Conservation (phyloP, 306 rosid species). For the Ceratonia siliqua region DNA sequence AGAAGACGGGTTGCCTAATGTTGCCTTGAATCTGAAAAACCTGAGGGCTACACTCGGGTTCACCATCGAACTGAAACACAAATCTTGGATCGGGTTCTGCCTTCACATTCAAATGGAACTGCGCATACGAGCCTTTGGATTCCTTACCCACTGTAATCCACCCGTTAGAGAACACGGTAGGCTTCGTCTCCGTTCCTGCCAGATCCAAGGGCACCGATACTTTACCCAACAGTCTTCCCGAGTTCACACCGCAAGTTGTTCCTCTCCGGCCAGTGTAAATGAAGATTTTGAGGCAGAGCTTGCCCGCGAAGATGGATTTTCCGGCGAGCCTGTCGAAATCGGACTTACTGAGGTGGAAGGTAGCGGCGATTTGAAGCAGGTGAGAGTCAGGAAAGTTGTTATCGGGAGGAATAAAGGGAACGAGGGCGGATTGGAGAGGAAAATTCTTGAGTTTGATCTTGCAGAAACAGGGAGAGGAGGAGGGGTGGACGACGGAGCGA, state of each 20-base stretch:
- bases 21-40: conserved; percentile 75
- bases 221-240: conserved; percentile 55
- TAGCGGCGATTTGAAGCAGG: conserved; percentile 48
- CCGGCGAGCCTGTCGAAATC: conserved; percentile 53
- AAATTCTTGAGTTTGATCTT: conserved; percentile 64
- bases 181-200: conserved; percentile 48
- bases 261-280: conserved; percentile 66
- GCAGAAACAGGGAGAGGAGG: conserved; percentile 77
- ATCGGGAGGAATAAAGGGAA: conserved; percentile 58
- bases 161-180: conserved; percentile 55
- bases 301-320: conserved; percentile 49
- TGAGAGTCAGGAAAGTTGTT: conserved; percentile 49
- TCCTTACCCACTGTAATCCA: conserved; percentile 70
- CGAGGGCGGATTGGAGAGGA: conserved; percentile 59
- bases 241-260: conserved; percentile 62
- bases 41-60: conserved; percentile 77
- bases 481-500: conserved; percentile 70
- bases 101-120: conserved; percentile 68
- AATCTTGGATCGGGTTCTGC: conserved; percentile 76
- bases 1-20: conserved; percentile 69
- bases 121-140: conserved; percentile 53
- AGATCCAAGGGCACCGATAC: conserved; percentile 61
- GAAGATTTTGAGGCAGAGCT: conserved; percentile 53
- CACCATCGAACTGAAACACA: conserved; percentile 78
- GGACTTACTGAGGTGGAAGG: conserved; percentile 63